Conservation (phyloP, 305 asterid species). For the Fraxinus platypoda region DNA sequence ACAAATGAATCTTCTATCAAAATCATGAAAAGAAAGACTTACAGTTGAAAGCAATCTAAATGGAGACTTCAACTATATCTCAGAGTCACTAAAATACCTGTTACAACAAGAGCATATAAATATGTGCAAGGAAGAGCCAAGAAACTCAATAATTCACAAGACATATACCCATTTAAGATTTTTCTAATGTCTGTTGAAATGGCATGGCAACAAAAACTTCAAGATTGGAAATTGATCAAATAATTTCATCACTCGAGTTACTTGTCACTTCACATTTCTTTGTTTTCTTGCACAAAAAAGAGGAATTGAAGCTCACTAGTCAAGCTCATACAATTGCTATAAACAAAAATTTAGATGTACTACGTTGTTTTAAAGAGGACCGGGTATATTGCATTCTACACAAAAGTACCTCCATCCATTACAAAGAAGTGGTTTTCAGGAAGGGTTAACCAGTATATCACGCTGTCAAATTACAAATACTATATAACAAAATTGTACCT, state of each 20-base stretch:
- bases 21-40: neutral
- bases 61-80: neutral
- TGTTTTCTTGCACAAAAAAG: neutral
- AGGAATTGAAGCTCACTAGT: neutral
- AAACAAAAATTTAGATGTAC: neutral
- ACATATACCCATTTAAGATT: neutral
- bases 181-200: neutral
- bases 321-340: neutral
- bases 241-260: neutral
- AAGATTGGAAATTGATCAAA: neutral
- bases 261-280: neutral
- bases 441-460: neutral
- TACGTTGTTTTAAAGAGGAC: neutral
- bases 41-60: neutral
- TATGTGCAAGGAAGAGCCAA: slow-evolving; percentile 1
- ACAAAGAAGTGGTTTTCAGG: neutral
- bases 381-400: neutral
- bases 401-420: neutral
- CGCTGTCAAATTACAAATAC: neutral
- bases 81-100: neutral
- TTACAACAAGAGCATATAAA: neutral
- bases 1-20: slow-evolving; percentile 2
- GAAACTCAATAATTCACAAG: neutral
- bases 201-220: neutral
- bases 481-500: neutral